Base-by-base conservation (phyloP, 208 protist genomes). In the Crithidia fasciculata region DNA sequence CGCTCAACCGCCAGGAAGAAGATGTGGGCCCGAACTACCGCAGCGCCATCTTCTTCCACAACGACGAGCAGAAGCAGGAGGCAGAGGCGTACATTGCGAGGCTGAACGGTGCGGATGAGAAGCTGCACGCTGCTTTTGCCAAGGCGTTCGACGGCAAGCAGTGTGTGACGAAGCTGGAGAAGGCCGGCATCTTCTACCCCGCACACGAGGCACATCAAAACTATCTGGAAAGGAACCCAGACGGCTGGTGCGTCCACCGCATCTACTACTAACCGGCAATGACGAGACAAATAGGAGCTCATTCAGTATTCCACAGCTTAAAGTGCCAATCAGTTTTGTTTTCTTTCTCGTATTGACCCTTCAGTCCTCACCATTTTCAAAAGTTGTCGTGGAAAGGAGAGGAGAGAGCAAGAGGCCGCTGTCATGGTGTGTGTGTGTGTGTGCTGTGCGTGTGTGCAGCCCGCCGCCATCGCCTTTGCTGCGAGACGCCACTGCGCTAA, bases 11-110 rank as follows among this genome's bases (percentile, higher is more conserved):
- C 16, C 98, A 99, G 70, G 93, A 77, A 19, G 84, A 81, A 9
- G 97, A 98, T 64, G 50, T 95, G 7, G 98, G 98, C 52, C 98
- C 94, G 13, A 97, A 99, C 79, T 99, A 98, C 83, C 91, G 97
- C 49, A 96, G 88, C 61, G 88, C 87, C 52, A 94, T 98, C 60
- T 98, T 97, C 76, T 98, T 96, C 72, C 82, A 96, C 83, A 84
- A 78, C 41, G 87, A 95, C 6, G 85, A 95, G 60, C 95, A 99
- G 80, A 84, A 96, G 67, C 54, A 86, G 53, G 57, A 72, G 57
- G 90, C 93, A 5, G 84, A 94, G 72, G 76, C 81, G 8, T 95
- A 93, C 57, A 96, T 94, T 63, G 82, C 81, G n/a, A 71, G 78
- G 54, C 67, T 97, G 43, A 91, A 95, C 62, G 90, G 80, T 40